These are phyloP conservation scores for Sphaerulina musiva DNA, from an alignment of 2,329 filamentous ascomycete genomes.

Conservation along the genomic window DNA sequence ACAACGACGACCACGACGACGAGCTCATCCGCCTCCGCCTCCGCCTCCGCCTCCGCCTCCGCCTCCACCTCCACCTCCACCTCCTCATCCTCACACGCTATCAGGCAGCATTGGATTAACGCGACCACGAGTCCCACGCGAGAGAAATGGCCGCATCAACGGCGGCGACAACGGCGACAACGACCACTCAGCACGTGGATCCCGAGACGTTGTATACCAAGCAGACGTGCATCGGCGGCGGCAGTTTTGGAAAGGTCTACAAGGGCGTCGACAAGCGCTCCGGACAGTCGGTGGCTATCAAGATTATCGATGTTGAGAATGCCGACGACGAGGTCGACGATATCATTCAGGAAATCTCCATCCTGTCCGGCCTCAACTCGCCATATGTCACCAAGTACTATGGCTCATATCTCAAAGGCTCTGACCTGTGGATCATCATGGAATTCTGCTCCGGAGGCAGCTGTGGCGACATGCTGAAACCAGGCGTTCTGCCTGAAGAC, in stretches of 20 bases:
- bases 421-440: slow-evolving; percentile 99
- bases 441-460: slow-evolving; percentile 97
- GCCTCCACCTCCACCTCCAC: too few relatives aligned
- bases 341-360: slow-evolving; percentile 97
- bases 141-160: too few relatives aligned
- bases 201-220: slow-evolving; percentile 91
- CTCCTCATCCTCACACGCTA: not conserved
- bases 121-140: not conserved
- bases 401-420: slow-evolving; percentile 91
- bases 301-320: slow-evolving; percentile 97
- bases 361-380: slow-evolving; percentile 90
- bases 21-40: too few relatives aligned
- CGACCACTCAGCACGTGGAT: slow-evolving; percentile 50
- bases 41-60: too few relatives aligned
- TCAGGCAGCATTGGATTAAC: not conserved
- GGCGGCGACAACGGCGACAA: too few relatives aligned
- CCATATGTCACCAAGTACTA: slow-evolving; percentile 97
- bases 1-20: not conserved
- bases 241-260: slow-evolving; percentile 97
- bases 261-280: slow-evolving; percentile 95
- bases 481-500: slow-evolving; percentile 82
- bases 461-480: slow-evolving; percentile 92
- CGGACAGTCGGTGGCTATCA: slow-evolving; percentile 92
- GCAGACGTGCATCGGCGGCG: slow-evolving; percentile 66
- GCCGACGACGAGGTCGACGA: slow-evolving; percentile 99